Conservation (phyloP, 176 grass and related monocot species). For the Musa acuminata region DNA sequence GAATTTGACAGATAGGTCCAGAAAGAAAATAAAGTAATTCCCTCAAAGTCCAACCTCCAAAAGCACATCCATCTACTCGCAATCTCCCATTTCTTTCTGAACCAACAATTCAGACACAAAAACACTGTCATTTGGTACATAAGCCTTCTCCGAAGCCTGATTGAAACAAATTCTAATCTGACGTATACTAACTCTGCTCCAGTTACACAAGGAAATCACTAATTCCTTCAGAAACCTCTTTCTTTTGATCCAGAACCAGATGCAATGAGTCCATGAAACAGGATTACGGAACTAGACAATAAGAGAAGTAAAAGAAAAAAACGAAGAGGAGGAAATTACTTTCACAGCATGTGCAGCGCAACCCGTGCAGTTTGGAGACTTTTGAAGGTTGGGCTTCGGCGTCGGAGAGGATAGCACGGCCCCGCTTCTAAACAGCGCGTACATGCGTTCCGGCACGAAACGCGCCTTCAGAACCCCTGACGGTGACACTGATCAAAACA, state of each 20-base stretch:
- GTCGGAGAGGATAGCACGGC: constrained; percentile 37
- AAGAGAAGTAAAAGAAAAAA: background rate
- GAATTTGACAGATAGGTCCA: too few species aligned
- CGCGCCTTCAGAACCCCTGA: constrained; percentile 77
- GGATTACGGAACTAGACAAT: constrained; percentile 2
- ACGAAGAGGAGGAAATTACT: constrained; percentile 22
- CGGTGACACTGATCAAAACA: background rate
- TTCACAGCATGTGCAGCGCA: constrained; percentile 84
- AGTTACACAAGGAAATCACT: background rate
- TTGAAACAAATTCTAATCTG: too few species aligned
- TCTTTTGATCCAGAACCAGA: background rate
- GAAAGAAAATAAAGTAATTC: too few species aligned
- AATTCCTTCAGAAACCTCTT: background rate
- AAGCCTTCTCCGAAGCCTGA: too few species aligned
- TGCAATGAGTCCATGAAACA: constrained; percentile 3
- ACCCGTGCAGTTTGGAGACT: constrained; percentile 65
- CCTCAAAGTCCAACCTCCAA: too few species aligned
- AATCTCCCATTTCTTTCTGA: too few species aligned
- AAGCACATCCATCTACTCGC: too few species aligned
- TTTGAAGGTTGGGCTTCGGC: constrained; percentile 64
- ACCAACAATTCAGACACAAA: too few species aligned
- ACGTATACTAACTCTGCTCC: too few species aligned
- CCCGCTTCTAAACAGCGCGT: constrained; percentile 47
- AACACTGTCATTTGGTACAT: too few species aligned
- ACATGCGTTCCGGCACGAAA: constrained; percentile 76